These are phyloP conservation scores for Pythium vanterpoolii DNA, from an alignment of 352 stramenopile species.

Conservation along the genomic window DNA sequence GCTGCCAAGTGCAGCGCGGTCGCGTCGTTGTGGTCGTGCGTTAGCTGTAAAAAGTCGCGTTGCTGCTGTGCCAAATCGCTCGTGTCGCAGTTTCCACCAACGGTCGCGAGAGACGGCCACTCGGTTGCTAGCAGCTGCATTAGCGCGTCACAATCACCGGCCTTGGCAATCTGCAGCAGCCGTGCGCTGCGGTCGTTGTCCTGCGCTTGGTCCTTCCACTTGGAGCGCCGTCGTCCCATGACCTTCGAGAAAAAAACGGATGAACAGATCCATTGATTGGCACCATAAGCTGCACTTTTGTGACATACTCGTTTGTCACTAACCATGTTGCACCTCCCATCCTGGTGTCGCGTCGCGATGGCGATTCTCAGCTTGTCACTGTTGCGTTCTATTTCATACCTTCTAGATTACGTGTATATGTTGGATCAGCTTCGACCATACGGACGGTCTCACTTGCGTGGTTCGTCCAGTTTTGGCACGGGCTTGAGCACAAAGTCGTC, in stretches of 20 bases:
- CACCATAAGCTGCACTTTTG: slow-evolving; percentile 5
- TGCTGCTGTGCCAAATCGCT: slow-evolving; percentile 11
- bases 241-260: not conserved
- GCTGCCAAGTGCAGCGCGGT: slow-evolving; percentile 64
- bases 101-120: not conserved
- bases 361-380: too few relatives aligned
- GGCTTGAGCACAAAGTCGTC: slow-evolving; percentile 87
- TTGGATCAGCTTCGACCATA: not conserved
- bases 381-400: slow-evolving; percentile 11
- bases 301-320: slow-evolving; percentile 1
- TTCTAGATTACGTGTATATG: not conserved
- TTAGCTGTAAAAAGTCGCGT: slow-evolving; percentile 50
- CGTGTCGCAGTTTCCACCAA: not conserved
- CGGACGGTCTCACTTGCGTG: slow-evolving; percentile 18
- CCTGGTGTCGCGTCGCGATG: too few relatives aligned
- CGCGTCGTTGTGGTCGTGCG: slow-evolving; percentile 63
- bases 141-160: slow-evolving; percentile 34
- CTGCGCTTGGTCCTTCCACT: slow-evolving; percentile 54
- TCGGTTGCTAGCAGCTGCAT: slow-evolving; percentile 26
- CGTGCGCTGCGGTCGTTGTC: slow-evolving; percentile 33
- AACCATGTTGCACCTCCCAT: not conserved
- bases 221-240: slow-evolving; percentile 67
- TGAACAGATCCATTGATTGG: not conserved
- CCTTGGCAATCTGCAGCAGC: slow-evolving; percentile 53
- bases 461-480: slow-evolving; percentile 41